Evolutionary conservation across 495 filamentous ascomycete genomes (phyloP), one percentile per base, ranked within the genome.

Genomic region (Baudoinia panamericana): DNA sequence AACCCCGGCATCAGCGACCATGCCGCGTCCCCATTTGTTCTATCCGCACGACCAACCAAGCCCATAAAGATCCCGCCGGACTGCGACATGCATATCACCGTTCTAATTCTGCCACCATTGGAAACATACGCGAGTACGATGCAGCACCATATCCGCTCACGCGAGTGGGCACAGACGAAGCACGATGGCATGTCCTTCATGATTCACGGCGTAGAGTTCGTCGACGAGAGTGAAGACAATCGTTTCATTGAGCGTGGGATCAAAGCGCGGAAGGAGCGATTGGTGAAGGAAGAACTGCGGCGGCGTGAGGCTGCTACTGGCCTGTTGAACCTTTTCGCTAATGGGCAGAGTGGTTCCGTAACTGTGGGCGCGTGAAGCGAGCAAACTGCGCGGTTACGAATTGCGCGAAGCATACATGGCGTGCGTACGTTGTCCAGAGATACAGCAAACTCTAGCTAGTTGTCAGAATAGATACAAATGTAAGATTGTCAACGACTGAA

Each of bases 121-220:
- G 71, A 83, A 43, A 71, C 72, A 35, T 97, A 96, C 50, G 64
- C 74, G 1, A 72, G 75, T 4, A 78, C 74, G 0, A 76, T 78
- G 1, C 63, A 81, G 23, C 84, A 80, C 53, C 90, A 85, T 0
- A 67, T 97, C 41, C 76, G 72, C 54, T 87, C 80, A 39, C 75
- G 87, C 2, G 66, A 74, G 32, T 96, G 84, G 68, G 61, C 63
- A 2, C 56, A 46, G 17, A 48, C 56, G 7, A n/a, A n/a, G n/a
- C 87, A 95, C 51, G 84, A 93, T 43, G 90, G 90, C 1, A 72
- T 92, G 64, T 93, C 84, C 53, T 96, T 84, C 62, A 84, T 76
- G 62, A 71, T 97, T 15, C 63, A 72, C 30, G 69, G 74, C 20
- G 65, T 93, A 12, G 72, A 82, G 20, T 96, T 82, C 78, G 80